Evolutionary conservation across 176 grass and related monocot species (phyloP), one percentile per base, ranked within the genome.

Genomic region (Eragrostis nindensis): DNA sequence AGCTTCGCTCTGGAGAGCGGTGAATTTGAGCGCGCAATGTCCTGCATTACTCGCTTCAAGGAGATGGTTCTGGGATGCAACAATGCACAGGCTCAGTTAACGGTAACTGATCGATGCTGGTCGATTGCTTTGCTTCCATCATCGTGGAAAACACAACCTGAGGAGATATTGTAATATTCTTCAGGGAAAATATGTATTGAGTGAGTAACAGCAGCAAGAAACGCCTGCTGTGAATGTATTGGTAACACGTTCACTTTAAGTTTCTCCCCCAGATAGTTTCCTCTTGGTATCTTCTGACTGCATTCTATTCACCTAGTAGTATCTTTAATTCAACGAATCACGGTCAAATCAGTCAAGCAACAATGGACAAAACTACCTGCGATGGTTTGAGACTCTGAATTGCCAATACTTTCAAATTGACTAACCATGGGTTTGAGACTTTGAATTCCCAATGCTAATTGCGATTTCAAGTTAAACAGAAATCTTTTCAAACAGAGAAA

Each of bases 1-100:
- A 99, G 90, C 86, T 93, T 95, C 29, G 86, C 92, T n/a, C 84
- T 99, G 59, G 96, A 88, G 63, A 77, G 83, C 10, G 15, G 46
- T 11, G 88, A 95, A 47, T 99, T 99, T 2, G 88, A 93, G 48
- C 81, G 64, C 3, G 90, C 96, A 1, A 61, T 91, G 72, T 83
- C 83, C 25, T 85, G 78, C 74, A 93, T 99, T 50, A 0, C 78
- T 60, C 67, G 66, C 43, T 93, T 99, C 81, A 93, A 79, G 79
- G 88, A 90, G 43, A 13, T 95, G 75, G 90, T 91, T 81, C 83
- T 94, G 0, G 86, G 77, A n/a, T 70, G 69, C 64, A n/a, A n/a
- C n/a, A 14, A 43, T 18, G 13, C 14, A 1, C 13, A 43, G 7
- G 10, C 54, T 16, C 19, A 80, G 43, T 55, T 24, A 85, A 89